Conservation (phyloP, 2,329 filamentous ascomycete genomes). For the Neofusicoccum kwambonambiense region DNA sequence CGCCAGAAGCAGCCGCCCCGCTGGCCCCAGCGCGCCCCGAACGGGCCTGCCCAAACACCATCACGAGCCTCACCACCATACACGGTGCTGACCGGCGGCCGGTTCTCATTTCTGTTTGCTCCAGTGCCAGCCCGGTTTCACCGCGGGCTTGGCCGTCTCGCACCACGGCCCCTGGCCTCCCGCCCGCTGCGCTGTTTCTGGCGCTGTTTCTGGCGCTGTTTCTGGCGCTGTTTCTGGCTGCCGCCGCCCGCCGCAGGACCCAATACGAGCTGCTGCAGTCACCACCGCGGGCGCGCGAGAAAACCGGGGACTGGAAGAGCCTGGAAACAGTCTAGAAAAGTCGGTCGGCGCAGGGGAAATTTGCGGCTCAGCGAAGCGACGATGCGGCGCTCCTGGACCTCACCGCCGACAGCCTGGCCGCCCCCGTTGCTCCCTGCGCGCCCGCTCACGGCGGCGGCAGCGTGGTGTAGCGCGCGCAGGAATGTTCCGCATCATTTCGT, state of each 20-base stretch:
- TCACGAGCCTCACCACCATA: background rate
- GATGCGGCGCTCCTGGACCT: background rate
- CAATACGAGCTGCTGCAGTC: no score
- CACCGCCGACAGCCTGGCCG: background rate
- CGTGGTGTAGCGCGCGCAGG: background rate
- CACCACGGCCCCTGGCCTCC: background rate
- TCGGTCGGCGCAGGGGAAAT: background rate
- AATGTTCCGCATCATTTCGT: slow-evolving; percentile 14
- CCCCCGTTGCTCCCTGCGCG: background rate
- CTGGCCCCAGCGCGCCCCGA: no score
- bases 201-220: no score
- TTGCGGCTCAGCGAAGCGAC: slow-evolving; percentile 9
- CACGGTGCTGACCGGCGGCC: background rate
- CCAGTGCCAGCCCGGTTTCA: background rate
- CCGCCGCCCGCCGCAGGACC: no score
- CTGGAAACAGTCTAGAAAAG: slow-evolving; percentile 5
- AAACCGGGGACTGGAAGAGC: background rate
- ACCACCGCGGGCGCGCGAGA: background rate
- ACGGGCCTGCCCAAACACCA: background rate
- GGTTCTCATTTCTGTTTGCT: background rate
- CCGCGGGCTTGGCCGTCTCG: background rate
- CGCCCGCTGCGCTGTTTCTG: no score
- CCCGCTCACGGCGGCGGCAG: background rate
- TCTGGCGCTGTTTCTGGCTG: no score
- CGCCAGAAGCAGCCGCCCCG: no score